Evolutionary conservation across 352 stramenopile species (phyloP).

Genomic region (Nothophytophthora sp.): DNA sequence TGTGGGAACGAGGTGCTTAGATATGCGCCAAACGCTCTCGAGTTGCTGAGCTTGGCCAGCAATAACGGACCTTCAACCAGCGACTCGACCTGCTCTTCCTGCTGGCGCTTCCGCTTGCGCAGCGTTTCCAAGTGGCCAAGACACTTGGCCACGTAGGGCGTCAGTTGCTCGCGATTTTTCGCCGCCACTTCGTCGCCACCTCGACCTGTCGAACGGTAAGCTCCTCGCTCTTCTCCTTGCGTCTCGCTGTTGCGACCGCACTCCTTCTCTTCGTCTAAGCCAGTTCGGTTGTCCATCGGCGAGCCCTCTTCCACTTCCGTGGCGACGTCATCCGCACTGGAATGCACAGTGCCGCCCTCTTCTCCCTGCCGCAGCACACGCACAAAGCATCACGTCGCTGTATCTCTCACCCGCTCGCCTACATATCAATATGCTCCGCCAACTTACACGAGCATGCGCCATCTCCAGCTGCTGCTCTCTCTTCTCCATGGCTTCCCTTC

Average conservation of each 20-base stretch:
- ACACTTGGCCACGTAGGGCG: constrained; percentile 47
- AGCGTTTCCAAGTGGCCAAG: constrained; percentile 35
- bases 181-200: not conserved
- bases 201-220: too few relatives aligned
- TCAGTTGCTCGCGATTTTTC: constrained; percentile 23
- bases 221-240: not conserved
- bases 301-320: constrained; percentile 36
- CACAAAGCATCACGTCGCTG: too few relatives aligned
- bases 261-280: not conserved
- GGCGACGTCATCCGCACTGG: constrained; percentile 27
- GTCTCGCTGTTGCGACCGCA: constrained; percentile 1
- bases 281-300: not conserved
- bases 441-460: constrained; percentile 15
- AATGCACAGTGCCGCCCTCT: constrained; percentile 18
- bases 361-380: constrained; percentile 17
- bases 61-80: constrained; percentile 53
- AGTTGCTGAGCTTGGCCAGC: too few relatives aligned
- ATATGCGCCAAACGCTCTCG: too few relatives aligned
- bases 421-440: too few relatives aligned
- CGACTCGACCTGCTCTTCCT: constrained; percentile 53
- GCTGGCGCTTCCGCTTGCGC: constrained; percentile 52
- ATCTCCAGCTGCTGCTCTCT: constrained; percentile 23
- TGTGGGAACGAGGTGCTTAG: not conserved
- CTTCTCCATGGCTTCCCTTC: constrained; percentile 18
- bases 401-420: not conserved